phyloP scores from a whole-genome alignment of 2,329 filamentous ascomycete genomes.

The Curvularia lunata region DNA sequence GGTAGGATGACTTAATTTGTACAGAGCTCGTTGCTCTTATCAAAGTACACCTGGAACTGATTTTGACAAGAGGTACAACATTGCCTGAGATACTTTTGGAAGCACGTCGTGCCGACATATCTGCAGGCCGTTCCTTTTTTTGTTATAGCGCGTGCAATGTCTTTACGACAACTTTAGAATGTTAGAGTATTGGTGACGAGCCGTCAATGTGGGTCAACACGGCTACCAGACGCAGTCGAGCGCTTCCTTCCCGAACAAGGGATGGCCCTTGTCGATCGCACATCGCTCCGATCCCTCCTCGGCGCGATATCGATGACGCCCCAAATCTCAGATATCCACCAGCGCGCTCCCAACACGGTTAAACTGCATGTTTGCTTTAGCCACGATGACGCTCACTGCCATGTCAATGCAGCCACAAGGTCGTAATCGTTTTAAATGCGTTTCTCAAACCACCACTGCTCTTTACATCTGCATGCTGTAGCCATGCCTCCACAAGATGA shows the following conservation, averaged over 20 bases:
- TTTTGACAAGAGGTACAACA: no score
- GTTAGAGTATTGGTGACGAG: neutral
- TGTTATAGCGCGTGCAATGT: neutral
- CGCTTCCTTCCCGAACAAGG: neutral
- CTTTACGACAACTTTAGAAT: neutral
- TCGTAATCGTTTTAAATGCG: neutral
- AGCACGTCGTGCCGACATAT: no score
- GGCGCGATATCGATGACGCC: constrained; percentile 20
- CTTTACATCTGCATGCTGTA: neutral
- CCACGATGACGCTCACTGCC: constrained; percentile 14
- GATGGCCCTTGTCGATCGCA: neutral
- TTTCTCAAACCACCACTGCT: neutral
- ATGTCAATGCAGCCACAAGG: neutral
- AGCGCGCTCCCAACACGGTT: constrained; percentile 10
- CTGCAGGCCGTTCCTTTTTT: neutral
- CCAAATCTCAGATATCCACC: constrained; percentile 6
- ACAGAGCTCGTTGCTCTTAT: no score
- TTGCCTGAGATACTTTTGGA: no score
- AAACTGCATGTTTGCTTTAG: constrained; percentile 5
- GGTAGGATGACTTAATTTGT: no score
- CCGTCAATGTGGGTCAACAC: neutral
- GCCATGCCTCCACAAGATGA: constrained; percentile 40
- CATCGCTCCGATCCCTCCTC: constrained; percentile 7
- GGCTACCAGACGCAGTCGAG: neutral
- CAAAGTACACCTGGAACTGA: no score